Percentiles rank a stretch among this genome's conserved stretches.
Conservation (phyloP, 306 rosid genomes). For the Inga oerstediana region DNA sequence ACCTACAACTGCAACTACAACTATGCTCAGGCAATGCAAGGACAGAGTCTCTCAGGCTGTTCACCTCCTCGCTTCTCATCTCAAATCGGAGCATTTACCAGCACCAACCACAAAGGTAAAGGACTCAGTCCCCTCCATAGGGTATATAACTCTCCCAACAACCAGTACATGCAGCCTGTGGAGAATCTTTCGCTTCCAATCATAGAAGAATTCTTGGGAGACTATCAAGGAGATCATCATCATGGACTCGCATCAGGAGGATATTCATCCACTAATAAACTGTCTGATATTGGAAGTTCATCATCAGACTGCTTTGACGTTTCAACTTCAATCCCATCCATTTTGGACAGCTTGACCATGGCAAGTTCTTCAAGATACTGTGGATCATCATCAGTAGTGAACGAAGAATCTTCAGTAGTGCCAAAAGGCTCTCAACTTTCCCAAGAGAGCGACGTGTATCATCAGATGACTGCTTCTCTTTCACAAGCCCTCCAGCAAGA, state of each 20-base stretch:
- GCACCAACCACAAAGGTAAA: conserved; percentile 61
- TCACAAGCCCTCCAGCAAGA: conserved; percentile 72
- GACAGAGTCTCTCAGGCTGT: conserved; percentile 55
- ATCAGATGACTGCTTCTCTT: conserved; percentile 54
- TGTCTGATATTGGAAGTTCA: conserved; percentile 39
- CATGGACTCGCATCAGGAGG: conserved; percentile 31
- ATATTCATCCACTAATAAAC: conserved; percentile 32
- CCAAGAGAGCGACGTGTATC: conserved; percentile 49
- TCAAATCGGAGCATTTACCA: conserved; percentile 60
- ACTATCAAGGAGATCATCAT: conserved; percentile 46
- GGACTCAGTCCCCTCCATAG: conserved; percentile 86
- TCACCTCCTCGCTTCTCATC: conserved; percentile 73
- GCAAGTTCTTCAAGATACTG: conserved; percentile 49
- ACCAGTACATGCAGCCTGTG: conserved; percentile 63
- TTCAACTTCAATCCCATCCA: conserved; percentile 36
- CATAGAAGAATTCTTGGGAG: conserved; percentile 75
- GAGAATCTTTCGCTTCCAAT: conserved; percentile 59
- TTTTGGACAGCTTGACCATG: conserved; percentile 48
- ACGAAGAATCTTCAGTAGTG: conserved; percentile 44
- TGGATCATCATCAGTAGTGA: conserved; percentile 35
- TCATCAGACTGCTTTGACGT: conserved; percentile 54
- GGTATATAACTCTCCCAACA: conserved; percentile 74
- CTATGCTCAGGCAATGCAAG: conserved; percentile 59
- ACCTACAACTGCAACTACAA: conserved; percentile 50
- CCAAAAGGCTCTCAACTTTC: conserved; percentile 46